Evolutionary conservation across 495 filamentous ascomycete genomes (phyloP), one percentile per base, ranked within the genome.

Genomic region (Xylaria telfairii): DNA sequence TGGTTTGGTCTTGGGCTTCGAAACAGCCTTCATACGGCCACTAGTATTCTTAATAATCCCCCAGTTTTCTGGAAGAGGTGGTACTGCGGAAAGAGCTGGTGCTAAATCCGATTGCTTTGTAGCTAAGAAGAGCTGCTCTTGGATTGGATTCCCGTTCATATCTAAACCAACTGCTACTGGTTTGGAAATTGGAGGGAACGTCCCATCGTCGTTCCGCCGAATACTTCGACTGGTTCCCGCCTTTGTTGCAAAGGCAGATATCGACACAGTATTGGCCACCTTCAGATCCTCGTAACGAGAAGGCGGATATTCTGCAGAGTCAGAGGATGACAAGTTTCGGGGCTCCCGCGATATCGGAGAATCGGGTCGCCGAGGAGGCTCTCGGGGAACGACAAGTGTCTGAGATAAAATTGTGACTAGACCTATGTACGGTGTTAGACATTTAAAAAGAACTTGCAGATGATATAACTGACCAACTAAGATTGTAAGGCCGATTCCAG

Each of bases 281-380:
- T 85, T 85, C 30, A 85, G 68, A 61, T 84, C 83, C 47, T 85
- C 82, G 32, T 81, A 85, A 15, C 81, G 81, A 64, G 78, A 81
- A 8, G 81, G 81, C 17, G 83, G 80, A 26, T 81, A 84, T 21
- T 82, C 79, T 21, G 69, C 39, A 28, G 83, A 81, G 67, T 83
- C 78, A 12, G 82, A 82, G 4, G 82, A 81, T 4, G 82, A 80
- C 5, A 85, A 70, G 42, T 84, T 77, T 49, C 81, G 80, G 59
- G 73, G 77, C 26, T 68, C 71, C 32, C 68, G 74, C 19, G 71
- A 65, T 57, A 69, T 67, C 13, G 74, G 73, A 63, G 78, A 78
- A 65, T 78, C 76, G 37, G 74, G 76, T 57, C 74, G 72, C 59
- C 32, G 72, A 1, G 72, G 74, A 9, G 66, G 72, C 12, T 73